Evolutionary conservation across 73 alveolate species (phyloP), one percentile per base, ranked within the genome.

Genomic region (Symbiodinium pilosum): DNA sequence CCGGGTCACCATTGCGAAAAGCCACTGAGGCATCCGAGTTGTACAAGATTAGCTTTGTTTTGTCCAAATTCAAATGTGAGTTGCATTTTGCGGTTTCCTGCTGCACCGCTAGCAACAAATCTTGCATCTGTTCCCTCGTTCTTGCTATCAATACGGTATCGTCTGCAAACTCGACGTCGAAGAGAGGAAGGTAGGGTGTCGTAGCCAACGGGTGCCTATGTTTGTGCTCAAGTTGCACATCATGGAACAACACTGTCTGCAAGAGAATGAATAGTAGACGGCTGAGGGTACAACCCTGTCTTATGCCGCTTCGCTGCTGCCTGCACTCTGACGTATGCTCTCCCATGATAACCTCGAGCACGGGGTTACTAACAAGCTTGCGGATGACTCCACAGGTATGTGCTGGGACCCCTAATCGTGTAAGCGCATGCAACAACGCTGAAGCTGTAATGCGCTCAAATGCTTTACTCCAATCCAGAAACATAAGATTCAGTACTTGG

Each of bases 151-250:
- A 40, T 28, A 84, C 69, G 2, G 92, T 43, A 20, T 43, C 92
- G 34, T 85, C 93, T 7, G 81, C 93, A 30, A 85, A 85, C 81
- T 85, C 93, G 51, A 85, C 77, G 47, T 43, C 93, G 47, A 85
- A 85, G 36, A 85, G 16, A 51, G 81, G 77, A 18, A 85, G 52
- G 1, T 75, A 44, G 30, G 93, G 93, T 24, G 81, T 85, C 51
- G 32, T 36, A n/a, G 93, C 93, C 51, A 85, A 34, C 34, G 93
- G 93, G 52, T 85, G 52, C 52, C n/a, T 47, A 41, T 5, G 14
- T 38, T 32, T 44, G 93, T 75, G 32, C 43, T 1, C 8, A 75
- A 11, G 43, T 41, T 85, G 69, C 9, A 85, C 47, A 26, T 84
- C 92, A 43, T 84, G 92, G n/a, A 84, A 84, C 56, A 83, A 39